Conservation (phyloP, 2,329 filamentous ascomycete species). For the Leptographium radiaticola region DNA sequence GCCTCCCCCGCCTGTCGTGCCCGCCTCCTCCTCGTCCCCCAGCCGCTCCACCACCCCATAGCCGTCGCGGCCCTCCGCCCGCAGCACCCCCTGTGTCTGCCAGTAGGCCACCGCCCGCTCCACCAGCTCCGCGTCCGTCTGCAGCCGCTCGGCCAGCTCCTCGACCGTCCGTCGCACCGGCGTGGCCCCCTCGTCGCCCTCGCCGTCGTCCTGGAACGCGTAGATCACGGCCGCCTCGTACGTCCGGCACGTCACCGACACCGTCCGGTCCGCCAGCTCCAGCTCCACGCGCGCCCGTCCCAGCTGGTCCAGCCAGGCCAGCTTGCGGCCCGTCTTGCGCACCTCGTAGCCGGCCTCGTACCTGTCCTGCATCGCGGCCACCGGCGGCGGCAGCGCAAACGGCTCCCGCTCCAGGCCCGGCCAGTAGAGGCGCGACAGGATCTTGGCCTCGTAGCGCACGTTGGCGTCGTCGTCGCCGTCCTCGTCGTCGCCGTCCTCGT, state of each 20-base stretch:
- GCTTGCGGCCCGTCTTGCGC: slow-evolving; percentile 71
- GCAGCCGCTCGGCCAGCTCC: slow-evolving; percentile 40
- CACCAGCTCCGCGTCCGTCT: slow-evolving; percentile 64
- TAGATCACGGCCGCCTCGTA: slow-evolving; percentile 84
- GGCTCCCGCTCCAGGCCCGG: slow-evolving; percentile 61
- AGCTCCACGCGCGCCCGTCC: slow-evolving; percentile 72
- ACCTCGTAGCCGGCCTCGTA: slow-evolving; percentile 68
- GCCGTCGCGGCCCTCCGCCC: slow-evolving; percentile 12
- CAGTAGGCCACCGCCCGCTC: slow-evolving; percentile 57
- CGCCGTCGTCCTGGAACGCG: slow-evolving; percentile 49
- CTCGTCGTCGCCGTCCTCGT: slow-evolving; percentile 15
- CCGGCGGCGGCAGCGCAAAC: slow-evolving; percentile 48
- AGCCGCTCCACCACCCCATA: slow-evolving; percentile 56
- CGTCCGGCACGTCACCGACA: slow-evolving; percentile 60
- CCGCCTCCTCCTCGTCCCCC: slow-evolving; percentile 2
- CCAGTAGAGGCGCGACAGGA: slow-evolving; percentile 90
- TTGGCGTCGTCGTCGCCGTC: not conserved
- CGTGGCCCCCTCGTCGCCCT: slow-evolving; percentile 20
- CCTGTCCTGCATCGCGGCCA: slow-evolving; percentile 47
- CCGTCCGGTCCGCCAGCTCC: slow-evolving; percentile 65
- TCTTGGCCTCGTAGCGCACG: slow-evolving; percentile 56
- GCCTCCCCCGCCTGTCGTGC: slow-evolving; percentile 13
- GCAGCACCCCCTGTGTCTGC: slow-evolving; percentile 54
- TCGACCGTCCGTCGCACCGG: slow-evolving; percentile 33
- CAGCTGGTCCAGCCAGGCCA: slow-evolving; percentile 77